A percentile compares a stretch with the other conserved stretches of the same genome.
phyloP scores from a whole-genome alignment of 805 yeast genomes.

The Candida bentonensis region DNA sequence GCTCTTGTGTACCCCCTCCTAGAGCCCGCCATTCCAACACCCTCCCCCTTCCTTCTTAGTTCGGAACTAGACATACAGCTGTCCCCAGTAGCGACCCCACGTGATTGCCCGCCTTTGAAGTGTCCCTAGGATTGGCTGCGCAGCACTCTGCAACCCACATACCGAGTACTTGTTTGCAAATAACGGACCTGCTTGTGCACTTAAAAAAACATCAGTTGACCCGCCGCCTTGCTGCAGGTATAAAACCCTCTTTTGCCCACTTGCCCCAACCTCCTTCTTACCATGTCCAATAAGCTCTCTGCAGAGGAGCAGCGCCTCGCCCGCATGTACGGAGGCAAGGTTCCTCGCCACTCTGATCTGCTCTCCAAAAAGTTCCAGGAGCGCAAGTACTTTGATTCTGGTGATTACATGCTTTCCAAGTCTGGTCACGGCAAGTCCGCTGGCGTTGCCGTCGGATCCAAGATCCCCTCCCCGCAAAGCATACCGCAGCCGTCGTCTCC shows the following conservation, averaged over 20 bases:
- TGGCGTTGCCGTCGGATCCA: constrained; percentile 17
- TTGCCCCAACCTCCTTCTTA: too few relatives aligned
- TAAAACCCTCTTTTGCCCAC: background rate
- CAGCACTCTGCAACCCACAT: background rate
- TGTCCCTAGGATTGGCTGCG: too few relatives aligned
- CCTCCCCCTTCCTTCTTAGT: too few relatives aligned
- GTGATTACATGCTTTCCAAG: constrained; percentile 72
- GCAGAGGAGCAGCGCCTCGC: constrained; percentile 71
- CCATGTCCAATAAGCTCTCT: too few relatives aligned
- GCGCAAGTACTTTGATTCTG: constrained; percentile 84
- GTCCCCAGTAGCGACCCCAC: too few relatives aligned
- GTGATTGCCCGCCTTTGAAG: too few relatives aligned
- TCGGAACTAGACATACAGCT: too few relatives aligned
- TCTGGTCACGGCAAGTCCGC: constrained; percentile 22
- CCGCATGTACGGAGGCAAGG: constrained; percentile 60
- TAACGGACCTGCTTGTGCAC: background rate
- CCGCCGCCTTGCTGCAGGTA: background rate
- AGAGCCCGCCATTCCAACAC: too few relatives aligned
- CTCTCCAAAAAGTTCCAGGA: constrained; percentile 61
- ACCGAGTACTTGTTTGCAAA: background rate
- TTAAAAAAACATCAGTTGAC: background rate
- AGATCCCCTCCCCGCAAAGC: constrained; percentile 17
- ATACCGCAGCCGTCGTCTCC: constrained; percentile 13
- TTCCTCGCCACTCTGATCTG: constrained; percentile 70
- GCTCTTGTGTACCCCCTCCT: too few relatives aligned